Base-by-base conservation (phyloP, 1,139 yeast species). In the Yamadazyma conglobata region DNA sequence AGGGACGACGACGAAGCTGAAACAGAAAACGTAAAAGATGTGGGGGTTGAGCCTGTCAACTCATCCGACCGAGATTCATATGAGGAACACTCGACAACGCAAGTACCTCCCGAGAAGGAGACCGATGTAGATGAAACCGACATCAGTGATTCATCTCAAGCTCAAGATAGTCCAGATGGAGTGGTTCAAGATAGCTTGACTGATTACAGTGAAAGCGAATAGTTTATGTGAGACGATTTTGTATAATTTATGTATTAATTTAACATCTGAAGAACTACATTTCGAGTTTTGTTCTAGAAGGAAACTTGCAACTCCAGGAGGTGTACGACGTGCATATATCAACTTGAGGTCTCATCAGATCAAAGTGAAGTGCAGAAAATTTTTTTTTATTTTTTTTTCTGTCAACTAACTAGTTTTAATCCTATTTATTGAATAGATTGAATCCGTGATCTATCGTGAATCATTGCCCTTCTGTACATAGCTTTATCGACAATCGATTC, bases 301-400 rank as follows among this genome's bases (percentile, higher is more conserved):
- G n/a, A n/a, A n/a, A n/a, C n/a, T n/a, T n/a, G n/a, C n/a, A n/a
- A n/a, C n/a, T n/a, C n/a, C n/a, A n/a, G n/a, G n/a, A n/a, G n/a
- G n/a, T n/a, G n/a, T n/a, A n/a, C n/a, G n/a, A n/a, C 25, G 25
- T 23, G 25, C 15, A 5, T 15, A 3, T 6, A 15, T 15, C 19
- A 27, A 18, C 15, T 21, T 10, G 20, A 15, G 22, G 25, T 30
- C 39, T 35, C 37, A 33, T 36, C 39, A 36, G 36, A 35, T 35
- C 38, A 32, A 33, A n/a, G n/a, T 8, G 20, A 27, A 11, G 21
- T 21, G 21, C 30, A 22, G 31, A 32, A 34, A 34, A 34, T 24
- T 34, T 34, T 34, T 30, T 25, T 35, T 21, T 21, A 19, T 26
- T 24, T 11, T 29, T 20, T 22, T 12, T 12, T 13, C 24, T 6